Percentiles rank a stretch among this genome's conserved stretches.
phyloP scores from a whole-genome alignment of 2,329 filamentous ascomycete genomes.

The Colletotrichum melonis region DNA sequence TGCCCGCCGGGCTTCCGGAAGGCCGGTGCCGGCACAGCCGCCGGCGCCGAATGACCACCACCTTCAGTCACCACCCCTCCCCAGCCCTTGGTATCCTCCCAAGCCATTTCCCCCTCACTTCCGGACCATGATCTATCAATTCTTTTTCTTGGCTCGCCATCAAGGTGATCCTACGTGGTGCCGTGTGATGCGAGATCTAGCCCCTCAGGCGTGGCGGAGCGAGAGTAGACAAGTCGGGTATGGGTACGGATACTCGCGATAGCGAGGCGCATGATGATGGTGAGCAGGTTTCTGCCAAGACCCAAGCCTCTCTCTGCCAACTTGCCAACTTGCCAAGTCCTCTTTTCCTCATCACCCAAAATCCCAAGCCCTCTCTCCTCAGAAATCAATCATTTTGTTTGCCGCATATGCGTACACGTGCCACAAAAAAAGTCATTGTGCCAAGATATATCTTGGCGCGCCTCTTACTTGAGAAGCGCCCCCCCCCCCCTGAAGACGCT shows the following conservation, averaged over 20 bases:
- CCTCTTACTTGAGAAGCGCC: not conserved
- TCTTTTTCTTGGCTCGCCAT: not conserved
- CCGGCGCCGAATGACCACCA: constrained; percentile 26
- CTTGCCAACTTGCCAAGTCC: not conserved
- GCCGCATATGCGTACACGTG: not conserved
- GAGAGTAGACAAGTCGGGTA: not conserved
- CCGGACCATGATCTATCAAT: not conserved
- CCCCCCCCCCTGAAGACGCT: not conserved
- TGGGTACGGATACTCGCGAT: not conserved
- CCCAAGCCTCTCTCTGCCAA: not conserved
- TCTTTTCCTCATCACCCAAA: not conserved
- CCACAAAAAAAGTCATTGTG: not conserved
- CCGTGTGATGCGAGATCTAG: not conserved
- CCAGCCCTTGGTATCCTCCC: not conserved
- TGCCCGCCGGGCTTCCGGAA: constrained; percentile 17
- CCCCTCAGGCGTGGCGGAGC: not conserved
- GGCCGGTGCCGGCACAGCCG: constrained; percentile 16
- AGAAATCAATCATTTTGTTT: not conserved
- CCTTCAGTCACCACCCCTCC: not conserved
- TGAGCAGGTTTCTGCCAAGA: not conserved
- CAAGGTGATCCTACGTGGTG: not conserved
- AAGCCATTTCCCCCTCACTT: not conserved
- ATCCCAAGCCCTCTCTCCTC: not conserved
- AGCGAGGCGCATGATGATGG: not conserved
- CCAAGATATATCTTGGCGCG: constrained; percentile 10